Conservation (phyloP, 2,329 filamentous ascomycete genomes). For the Curvularia verruculosa region DNA sequence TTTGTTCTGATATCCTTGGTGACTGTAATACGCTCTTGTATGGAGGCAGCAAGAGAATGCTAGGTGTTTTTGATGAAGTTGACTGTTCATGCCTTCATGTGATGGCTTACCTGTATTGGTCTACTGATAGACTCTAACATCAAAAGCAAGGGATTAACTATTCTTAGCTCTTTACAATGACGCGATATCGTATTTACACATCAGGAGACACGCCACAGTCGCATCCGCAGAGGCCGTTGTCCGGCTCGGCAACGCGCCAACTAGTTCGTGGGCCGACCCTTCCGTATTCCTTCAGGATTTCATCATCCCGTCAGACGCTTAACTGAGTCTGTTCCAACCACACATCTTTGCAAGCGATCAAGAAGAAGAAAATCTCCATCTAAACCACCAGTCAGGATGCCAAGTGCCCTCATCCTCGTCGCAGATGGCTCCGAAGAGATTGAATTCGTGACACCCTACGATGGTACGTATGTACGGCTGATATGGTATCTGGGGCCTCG, state of each 20-base stretch:
- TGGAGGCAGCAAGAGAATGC: slow-evolving; percentile 15
- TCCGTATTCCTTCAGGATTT: slow-evolving; percentile 9
- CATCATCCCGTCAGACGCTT: slow-evolving; percentile 15
- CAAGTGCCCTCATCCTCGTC: slow-evolving; percentile 47
- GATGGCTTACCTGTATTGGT: neutral
- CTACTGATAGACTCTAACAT: no score
- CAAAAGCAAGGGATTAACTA: no score
- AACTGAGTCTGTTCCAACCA: neutral
- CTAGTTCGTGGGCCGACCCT: neutral
- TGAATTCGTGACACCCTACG: slow-evolving; percentile 50
- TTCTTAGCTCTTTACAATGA: no score
- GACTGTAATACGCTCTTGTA: slow-evolving; percentile 1
- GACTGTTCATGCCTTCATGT: neutral
- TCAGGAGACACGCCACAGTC: neutral
- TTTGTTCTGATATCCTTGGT: slow-evolving; percentile 22
- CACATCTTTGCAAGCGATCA: neutral
- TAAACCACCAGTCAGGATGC: slow-evolving; percentile 25
- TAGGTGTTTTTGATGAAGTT: slow-evolving; percentile 7
- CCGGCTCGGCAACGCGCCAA: slow-evolving; percentile 1
- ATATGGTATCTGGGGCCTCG: neutral
- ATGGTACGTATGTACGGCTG: slow-evolving; percentile 37
- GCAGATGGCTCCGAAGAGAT: slow-evolving; percentile 52
- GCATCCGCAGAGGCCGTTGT: neutral
- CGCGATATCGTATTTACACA: neutral
- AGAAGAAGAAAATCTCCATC: neutral